Evolutionary conservation across 768 basidiomycete genomes (phyloP), one percentile per base, ranked within the genome.

Genomic region (Mycena galericulata): DNA sequence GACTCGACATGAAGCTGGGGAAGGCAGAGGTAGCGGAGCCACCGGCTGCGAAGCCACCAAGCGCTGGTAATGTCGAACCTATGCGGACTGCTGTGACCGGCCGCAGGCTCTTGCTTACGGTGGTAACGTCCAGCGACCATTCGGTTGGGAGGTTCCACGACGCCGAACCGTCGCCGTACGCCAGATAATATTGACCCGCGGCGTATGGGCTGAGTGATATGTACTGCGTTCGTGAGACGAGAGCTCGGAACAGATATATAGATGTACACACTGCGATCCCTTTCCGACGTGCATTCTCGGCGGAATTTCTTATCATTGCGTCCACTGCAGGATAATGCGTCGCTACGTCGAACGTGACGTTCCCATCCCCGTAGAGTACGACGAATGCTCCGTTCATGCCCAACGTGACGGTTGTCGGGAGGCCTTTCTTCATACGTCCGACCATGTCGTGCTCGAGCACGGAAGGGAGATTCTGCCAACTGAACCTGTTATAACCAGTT

Each of bases 81-180:
- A 38, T 1, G 17, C 51, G 32, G 17, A 47, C 17, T 38, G 62
- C 32, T 29, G 26, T 56, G 27, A 71, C 58, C 2, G 70, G 58
- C 18, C 59, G 62, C 34, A 71, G 46, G 14, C 51, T 41, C 29
- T 57, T 58, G 62, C 70, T 71, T 7, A 71, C 70, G 24, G 58
- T 68, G 12, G 63, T 65, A 20, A 71, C 70, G 30, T 71, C 70
- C 18, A 18, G 46, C 17, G 15, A 61, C 64, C 65, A 71, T 20
- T 67, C 57, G 22, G 56, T 71, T 1, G 70, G 70, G 26, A 71
- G 45, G 26, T 68, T 71, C 70, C 70, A 71, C 10, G 58, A 62
- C 18, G 70, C 66, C 9, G 56, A 55, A 0, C 53, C 70, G 24
- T 71, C 70, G n/a, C 70, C 70, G 18, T 64, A 71, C 2, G 67